Percentiles rank a stretch among this genome's conserved stretches.
phyloP scores from a whole-genome alignment of 148 eudicot species.

The Chenopodium album region DNA sequence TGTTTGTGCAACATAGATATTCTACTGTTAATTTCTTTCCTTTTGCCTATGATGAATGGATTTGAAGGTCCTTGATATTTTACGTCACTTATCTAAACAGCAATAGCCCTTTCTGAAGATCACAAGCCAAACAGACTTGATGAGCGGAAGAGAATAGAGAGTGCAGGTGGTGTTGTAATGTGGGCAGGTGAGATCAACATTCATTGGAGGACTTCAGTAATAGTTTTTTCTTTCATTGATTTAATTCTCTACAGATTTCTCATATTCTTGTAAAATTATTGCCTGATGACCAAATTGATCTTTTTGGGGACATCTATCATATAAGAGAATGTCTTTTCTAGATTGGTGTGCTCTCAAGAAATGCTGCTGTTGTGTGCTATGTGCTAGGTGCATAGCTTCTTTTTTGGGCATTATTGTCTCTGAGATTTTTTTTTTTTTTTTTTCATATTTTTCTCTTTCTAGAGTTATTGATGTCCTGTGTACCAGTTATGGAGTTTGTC shows the following conservation, averaged over 20 bases:
- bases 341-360: not conserved
- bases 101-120: constrained; percentile 94
- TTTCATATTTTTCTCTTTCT: too few species aligned
- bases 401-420: too few species aligned
- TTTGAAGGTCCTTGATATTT: not conserved
- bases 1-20: not conserved
- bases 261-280: not conserved
- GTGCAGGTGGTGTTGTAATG: constrained; percentile 95
- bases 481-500: not conserved
- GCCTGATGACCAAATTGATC: not conserved
- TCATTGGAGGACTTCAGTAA: not conserved
- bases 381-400: not conserved
- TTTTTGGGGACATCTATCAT: not conserved
- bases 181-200: constrained; percentile 76
- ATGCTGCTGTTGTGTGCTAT: not conserved
- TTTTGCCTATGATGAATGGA: not conserved
- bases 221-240: not conserved
- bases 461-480: not conserved
- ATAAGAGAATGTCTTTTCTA: not conserved
- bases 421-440: too few species aligned
- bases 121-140: constrained; percentile 96
- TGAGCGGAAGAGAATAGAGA: constrained; percentile 93
- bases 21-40: not conserved
- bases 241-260: not conserved
- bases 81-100: constrained; percentile 42